Evolutionary conservation across 768 basidiomycete species (phyloP).

Genomic region (Melanogaster broomeanus): DNA sequence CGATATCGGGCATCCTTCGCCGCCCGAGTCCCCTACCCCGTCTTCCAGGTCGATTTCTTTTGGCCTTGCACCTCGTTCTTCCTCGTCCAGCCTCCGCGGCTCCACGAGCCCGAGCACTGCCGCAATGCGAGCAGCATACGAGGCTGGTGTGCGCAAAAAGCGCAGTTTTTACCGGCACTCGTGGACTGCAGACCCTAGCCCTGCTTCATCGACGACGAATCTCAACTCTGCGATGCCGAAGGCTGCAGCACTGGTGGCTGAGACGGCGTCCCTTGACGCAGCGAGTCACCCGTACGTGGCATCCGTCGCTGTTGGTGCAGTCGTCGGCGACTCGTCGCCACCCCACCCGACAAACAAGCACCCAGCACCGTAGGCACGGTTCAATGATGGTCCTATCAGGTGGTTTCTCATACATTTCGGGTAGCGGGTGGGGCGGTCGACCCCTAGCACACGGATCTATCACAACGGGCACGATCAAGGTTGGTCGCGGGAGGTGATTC

Average conservation of each 20-base stretch:
- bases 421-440: background rate
- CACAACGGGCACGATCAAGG: background rate
- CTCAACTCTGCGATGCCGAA: conserved; percentile 20
- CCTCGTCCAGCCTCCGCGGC: conserved; percentile 30
- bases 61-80: conserved; percentile 25
- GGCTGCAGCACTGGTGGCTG: conserved; percentile 1
- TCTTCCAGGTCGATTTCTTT: conserved; percentile 30
- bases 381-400: conserved; percentile 12
- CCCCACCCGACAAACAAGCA: background rate
- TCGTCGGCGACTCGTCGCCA: conserved; percentile 1
- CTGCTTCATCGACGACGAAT: conserved; percentile 23
- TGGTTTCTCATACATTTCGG: background rate
- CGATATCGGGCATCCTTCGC: conserved; percentile 25
- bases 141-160: conserved; percentile 34
- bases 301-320: background rate
- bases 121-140: conserved; percentile 34
- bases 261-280: conserved; percentile 10
- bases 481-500: background rate
- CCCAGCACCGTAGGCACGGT: conserved; percentile 10
- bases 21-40: conserved; percentile 29
- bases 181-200: conserved; percentile 28
- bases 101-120: conserved; percentile 15
- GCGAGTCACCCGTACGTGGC: background rate
- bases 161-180: conserved; percentile 32
- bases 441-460: background rate